Base-by-base conservation (phyloP, 768 basidiomycete genomes). In the Hericium rajendrae region DNA sequence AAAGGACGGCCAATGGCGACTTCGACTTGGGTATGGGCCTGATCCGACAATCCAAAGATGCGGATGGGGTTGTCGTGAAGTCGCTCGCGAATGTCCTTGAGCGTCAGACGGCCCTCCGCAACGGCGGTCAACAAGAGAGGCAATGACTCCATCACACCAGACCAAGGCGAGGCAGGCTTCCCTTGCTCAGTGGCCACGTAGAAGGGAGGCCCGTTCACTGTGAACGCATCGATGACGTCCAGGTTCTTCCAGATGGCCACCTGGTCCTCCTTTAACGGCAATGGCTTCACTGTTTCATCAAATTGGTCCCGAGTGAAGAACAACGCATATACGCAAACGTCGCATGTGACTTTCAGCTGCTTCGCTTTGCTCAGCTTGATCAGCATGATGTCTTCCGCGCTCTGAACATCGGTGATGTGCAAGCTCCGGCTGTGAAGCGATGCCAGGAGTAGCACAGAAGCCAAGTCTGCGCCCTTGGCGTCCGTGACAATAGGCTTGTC, bases 401-500 rank as follows among this genome's bases (percentile, higher is more conserved):
- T 87, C 60, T 85, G 84, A 37, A 98, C 91, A 64, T 94, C 89
- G 9, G 91, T 91, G 62, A 98, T 80, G 69, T 99, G 97, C 10
- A 98, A 81, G 62, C 82, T 85, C 59, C 93, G 85, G 66, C 79
- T 84, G 71, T 98, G 86, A 48, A 99, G 81, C 64, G 91, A 94
- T n/a, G 95, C 94, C 50, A 98, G 74, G 26, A 99, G 79, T 37
- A 99, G 81, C 39, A 97, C 81, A 0, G 95, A 97, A 1, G 97
- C 95, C 11, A 98, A 81, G 62, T 94, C 88, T 2, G 93, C 86
- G 12, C 91, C 87, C 67, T 87, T 86, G 20, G 97, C 95, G 67
- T 98, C 88, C 3, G 95, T 94, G 55, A 97, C 77, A 66, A 99
- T 91, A n/a, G 86, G 86, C 73, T 93, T 95, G 64, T 97, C 91